These are phyloP conservation scores for Neoscytalidium dimidiatum DNA, from an alignment of 2,329 filamentous ascomycete species.

Conservation along the genomic window DNA sequence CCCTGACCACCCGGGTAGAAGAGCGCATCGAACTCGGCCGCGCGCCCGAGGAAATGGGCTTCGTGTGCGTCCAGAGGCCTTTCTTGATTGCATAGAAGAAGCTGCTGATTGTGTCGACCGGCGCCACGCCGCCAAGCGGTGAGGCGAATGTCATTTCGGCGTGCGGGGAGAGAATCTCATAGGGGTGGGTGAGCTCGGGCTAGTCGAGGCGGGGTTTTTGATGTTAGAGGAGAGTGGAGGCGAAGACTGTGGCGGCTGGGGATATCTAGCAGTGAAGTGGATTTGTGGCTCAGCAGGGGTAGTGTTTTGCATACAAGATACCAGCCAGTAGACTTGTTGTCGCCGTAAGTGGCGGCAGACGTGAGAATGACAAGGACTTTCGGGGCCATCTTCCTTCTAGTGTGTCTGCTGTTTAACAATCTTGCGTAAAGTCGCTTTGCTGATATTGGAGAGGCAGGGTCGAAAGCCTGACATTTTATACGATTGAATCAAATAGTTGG, in stretches of 20 bases:
- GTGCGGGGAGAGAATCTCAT: slow-evolving; percentile 39
- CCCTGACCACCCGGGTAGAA: slow-evolving; percentile 63
- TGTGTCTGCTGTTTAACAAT: no score
- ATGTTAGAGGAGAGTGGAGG: no score
- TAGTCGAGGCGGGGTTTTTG: no score
- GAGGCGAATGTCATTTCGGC: slow-evolving; percentile 43
- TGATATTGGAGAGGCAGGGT: no score
- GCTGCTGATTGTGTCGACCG: slow-evolving; percentile 37
- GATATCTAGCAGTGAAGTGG: background rate
- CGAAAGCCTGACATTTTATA: no score
- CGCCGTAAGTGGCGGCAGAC: slow-evolving; percentile 54
- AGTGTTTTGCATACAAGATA: slow-evolving; percentile 48
- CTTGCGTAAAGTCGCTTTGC: no score
- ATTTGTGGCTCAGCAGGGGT: slow-evolving; percentile 21
- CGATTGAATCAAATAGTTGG: no score
- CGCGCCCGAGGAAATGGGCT: slow-evolving; percentile 57
- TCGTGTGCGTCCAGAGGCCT: slow-evolving; percentile 64
- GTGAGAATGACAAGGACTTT: slow-evolving; percentile 73
- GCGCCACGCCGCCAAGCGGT: slow-evolving; percentile 40
- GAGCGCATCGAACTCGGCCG: slow-evolving; percentile 64
- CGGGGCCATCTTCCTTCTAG: slow-evolving; percentile 35
- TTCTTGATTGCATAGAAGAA: slow-evolving; percentile 54
- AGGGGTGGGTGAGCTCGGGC: slow-evolving; percentile 40
- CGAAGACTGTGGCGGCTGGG: no score
- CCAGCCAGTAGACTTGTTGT: slow-evolving; percentile 64